phyloP scores from a whole-genome alignment of 1,139 yeast genomes.

The Zhuliangozyma parablackwelliae region DNA sequence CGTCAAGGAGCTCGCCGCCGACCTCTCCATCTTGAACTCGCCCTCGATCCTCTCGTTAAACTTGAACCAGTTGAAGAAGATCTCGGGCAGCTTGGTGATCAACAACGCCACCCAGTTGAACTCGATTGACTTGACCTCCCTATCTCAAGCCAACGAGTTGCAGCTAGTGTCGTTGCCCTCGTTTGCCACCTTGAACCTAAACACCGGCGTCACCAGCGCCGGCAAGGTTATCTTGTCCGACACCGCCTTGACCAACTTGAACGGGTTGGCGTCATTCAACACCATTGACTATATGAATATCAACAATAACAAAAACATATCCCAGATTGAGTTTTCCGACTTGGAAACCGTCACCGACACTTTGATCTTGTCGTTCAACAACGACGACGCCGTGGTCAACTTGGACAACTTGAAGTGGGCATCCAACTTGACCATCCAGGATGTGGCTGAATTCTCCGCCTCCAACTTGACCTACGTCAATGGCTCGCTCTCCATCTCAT shows the following conservation, averaged over 20 bases:
- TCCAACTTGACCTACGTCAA: slow-evolving; percentile 36
- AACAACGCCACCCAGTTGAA: slow-evolving; percentile 41
- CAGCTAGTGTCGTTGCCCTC: slow-evolving; percentile 42
- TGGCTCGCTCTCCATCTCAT: slow-evolving; percentile 39
- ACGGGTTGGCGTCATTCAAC: slow-evolving; percentile 32
- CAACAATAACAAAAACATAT: slow-evolving; percentile 44
- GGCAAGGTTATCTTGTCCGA: slow-evolving; percentile 35
- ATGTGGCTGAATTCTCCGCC: slow-evolving; percentile 29
- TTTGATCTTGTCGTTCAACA: slow-evolving; percentile 41
- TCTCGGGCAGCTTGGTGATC: slow-evolving; percentile 35
- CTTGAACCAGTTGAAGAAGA: slow-evolving; percentile 26
- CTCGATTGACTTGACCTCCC: slow-evolving; percentile 32
- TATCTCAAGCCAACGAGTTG: slow-evolving; percentile 28
- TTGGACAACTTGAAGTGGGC: slow-evolving; percentile 40
- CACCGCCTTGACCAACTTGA: slow-evolving; percentile 39
- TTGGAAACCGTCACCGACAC: slow-evolving; percentile 32
- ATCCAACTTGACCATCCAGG: slow-evolving; percentile 44
- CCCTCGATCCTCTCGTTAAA: slow-evolving; percentile 35
- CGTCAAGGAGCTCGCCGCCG: slow-evolving; percentile 33
- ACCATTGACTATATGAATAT: slow-evolving; percentile 35
- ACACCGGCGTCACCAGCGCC: slow-evolving; percentile 34
- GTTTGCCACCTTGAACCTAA: slow-evolving; percentile 34
- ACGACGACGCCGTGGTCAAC: slow-evolving; percentile 36
- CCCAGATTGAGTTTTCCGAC: slow-evolving; percentile 31
- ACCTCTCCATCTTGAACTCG: slow-evolving; percentile 35